Evolutionary conservation across 2,329 filamentous ascomycete genomes (phyloP).

Genomic region (Hysterium pulicare): DNA sequence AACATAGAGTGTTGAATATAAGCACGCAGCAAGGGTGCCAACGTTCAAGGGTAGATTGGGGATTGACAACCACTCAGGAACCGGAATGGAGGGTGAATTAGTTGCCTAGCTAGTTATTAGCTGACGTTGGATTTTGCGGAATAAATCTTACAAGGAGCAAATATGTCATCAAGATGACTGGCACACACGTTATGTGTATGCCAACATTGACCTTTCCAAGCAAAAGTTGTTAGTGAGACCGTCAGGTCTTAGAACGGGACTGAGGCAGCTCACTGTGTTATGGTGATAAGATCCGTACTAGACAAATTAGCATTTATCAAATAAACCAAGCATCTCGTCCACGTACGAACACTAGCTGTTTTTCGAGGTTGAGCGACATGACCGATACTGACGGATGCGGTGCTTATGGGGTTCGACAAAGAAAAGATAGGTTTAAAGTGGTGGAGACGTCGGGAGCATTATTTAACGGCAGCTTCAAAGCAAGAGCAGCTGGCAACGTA

Average conservation of each 20-base stretch:
- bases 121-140: not conserved
- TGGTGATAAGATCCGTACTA: constrained; percentile 85
- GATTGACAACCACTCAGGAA: constrained; percentile 53
- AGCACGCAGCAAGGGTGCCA: constrained; percentile 54
- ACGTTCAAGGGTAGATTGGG: constrained; percentile 59
- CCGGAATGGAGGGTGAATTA: constrained; percentile 52
- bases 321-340: too few relatives aligned
- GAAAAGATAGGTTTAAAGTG: constrained; percentile 17
- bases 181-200: constrained; percentile 79
- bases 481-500: not conserved
- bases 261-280: constrained; percentile 53
- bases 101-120: constrained; percentile 47
- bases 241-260: constrained; percentile 20
- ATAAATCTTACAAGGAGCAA: constrained; percentile 64
- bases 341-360: constrained; percentile 77
- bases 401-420: constrained; percentile 22
- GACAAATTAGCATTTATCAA: constrained; percentile 8
- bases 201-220: constrained; percentile 62
- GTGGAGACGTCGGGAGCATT: constrained; percentile 20
- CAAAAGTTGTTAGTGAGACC: constrained; percentile 9
- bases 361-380: constrained; percentile 73
- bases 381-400: constrained; percentile 39
- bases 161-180: constrained; percentile 67
- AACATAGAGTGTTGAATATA: constrained; percentile 79
- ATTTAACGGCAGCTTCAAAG: constrained; percentile 13